Base-by-base conservation (phyloP, 106 monocot species). In the Acanthochlamys bracteata region DNA sequence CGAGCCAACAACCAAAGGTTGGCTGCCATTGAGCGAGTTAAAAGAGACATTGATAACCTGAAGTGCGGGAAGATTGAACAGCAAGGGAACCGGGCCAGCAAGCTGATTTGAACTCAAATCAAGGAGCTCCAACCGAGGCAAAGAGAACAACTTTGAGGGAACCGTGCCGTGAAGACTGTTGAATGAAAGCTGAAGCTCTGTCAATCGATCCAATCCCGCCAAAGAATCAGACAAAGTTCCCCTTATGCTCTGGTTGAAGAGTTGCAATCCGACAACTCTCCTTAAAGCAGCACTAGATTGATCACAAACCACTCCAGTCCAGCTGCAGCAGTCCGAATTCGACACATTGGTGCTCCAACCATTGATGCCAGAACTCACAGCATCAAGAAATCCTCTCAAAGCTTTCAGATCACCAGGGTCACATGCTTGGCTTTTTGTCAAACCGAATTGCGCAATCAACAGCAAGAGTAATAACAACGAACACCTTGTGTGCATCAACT, bases 51-150 rank as follows among this genome's bases (percentile, higher is more conserved):
- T 90, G 74, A 95, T 84, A 24, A 59, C 24, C 20, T 59, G 78
- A 21, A 95, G 63, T 14, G 76, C 69, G 6, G 82, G 75, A 39
- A 95, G 78, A 24, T 61, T 19, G 7, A 73, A 21, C 17, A 57
- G 39, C 25, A 26, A 26, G 0, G 90, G 78, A 25, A 83, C 41
- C 14, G 25, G 2, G 4, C 87, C 90, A 4, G 77, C 73, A 62
- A 95, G 65, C 8, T 59, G 42, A 71, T 95, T 95, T 25, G 0
- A 7, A 66, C 95, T 90, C 59, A 95, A 66, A 67, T 95, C 74
- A 45, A 95, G 82, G 14, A 51, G 20, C 66, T 79, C 60, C 57
- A 95, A 41, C 2, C 25, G 55, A 2, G 20, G 75, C 10, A 95
- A 69, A 25, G 19, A 65, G 69, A 90, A 76, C 14, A 95, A 15